Evolutionary conservation across 2,329 filamentous ascomycete species (phyloP), one percentile per base, ranked within the genome.

Genomic region (Alternaria triticimaculans): DNA sequence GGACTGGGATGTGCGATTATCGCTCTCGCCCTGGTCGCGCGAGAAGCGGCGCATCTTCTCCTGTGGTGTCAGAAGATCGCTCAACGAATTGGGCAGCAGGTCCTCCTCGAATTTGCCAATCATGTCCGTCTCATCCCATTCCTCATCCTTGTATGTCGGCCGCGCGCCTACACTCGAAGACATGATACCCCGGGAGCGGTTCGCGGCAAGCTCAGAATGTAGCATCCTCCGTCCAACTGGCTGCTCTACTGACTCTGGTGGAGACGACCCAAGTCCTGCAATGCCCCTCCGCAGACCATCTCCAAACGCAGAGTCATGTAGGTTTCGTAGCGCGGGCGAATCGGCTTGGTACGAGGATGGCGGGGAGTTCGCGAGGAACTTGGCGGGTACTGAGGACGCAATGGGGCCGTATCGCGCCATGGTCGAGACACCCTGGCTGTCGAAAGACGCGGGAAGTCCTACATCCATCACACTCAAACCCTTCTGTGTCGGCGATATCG

Each of bases 361-460:
- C 3, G 93, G 91, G 6, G 94, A 94, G 9, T 92, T 94, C 56
- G 97, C 94, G 69, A 97, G 84, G 73, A 98, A 97, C 72, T 95
- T 93, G 55, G 93, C 92, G 10, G 96, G 96, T 11, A 98, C 92
- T 0, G 95, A 98, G 0, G 94, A 93, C 8, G 95, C 94, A 80
- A 96, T 94, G 0, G 94, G 93, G 0, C 92, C 96, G 78, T 94
- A 94, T 63, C 93, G 89, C 18, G 95, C 94, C 66, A 93, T 94
- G 78, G 95, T 92, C 11, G 94, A 97, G 57, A 97, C 92, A 54
- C 94, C 95, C 75, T 97, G 96, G 72, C 94, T 97, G 80, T 98
- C 96, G 78, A 98, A 97, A 0, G 95, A 98, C 9, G 94, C 93
- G 2, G 96, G 96, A 9, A 98, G 87, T 15, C 93, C 94, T 3